Base-by-base conservation (phyloP, 805 yeast genomes). In the Sungouiozyma intestinalis region DNA sequence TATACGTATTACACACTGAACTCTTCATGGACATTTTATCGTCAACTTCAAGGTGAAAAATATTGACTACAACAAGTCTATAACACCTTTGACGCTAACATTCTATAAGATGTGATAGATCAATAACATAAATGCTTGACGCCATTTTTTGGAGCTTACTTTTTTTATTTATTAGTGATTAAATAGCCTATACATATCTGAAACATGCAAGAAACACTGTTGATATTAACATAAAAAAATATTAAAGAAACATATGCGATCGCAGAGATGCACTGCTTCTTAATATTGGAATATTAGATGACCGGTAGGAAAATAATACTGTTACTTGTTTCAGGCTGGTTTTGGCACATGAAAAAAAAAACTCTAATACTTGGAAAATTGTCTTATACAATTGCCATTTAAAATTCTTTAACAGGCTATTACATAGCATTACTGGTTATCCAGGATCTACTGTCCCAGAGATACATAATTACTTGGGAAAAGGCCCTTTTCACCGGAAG, bases 401-500 rank as follows among this genome's bases (percentile, higher is more conserved):
- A n/a, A n/a, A n/a, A n/a, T n/a, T n/a, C n/a, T n/a, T n/a, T n/a
- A n/a, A n/a, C n/a, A n/a, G n/a, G n/a, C n/a, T n/a, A n/a, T n/a
- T n/a, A n/a, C n/a, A n/a, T n/a, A n/a, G n/a, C n/a, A n/a, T n/a
- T n/a, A n/a, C n/a, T n/a, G n/a, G n/a, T n/a, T n/a, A n/a, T n/a
- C n/a, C n/a, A n/a, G n/a, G n/a, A n/a, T n/a, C n/a, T 24, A 24
- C 11, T 24, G 29, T 7, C 29, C 29, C 40, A 66, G 51, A n/a
- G 62, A 43, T 33, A 92, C 97, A 58, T 84, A 86, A 64, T 85
- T 87, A 35, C 95, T 78, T 41, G 98, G 98, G 97, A 78, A 88
- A 43, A 90, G 69, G 44, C 92, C 92, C 50, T 74, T 72, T 51
- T 77, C 82, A 36, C 95, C 96, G 27, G 77, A 66, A 14, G 39